Evolutionary conservation across 2,329 filamentous ascomycete genomes (phyloP).

Genomic region (Arthrobotrys sinensis): DNA sequence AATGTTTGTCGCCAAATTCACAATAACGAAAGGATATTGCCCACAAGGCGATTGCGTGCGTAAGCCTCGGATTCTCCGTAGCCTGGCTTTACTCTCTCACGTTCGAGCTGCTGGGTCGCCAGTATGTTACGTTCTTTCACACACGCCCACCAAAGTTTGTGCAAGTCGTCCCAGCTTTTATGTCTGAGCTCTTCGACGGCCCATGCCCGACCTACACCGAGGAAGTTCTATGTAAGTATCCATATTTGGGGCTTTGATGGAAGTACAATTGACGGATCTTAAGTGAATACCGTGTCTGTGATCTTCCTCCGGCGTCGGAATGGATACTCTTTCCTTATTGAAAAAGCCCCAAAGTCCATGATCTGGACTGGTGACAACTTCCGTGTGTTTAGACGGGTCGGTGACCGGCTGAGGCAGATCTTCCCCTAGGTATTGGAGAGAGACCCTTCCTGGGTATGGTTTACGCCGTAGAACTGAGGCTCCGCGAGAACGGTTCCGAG

Average conservation of each 20-base stretch:
- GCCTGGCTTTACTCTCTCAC: constrained; percentile 77
- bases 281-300: constrained; percentile 74
- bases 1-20: background rate
- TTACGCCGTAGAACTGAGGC: constrained; percentile 50
- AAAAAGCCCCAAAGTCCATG: constrained; percentile 98
- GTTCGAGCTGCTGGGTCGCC: constrained; percentile 81
- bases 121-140: constrained; percentile 91
- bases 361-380: constrained; percentile 76
- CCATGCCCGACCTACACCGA: constrained; percentile 79
- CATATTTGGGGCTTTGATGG: background rate
- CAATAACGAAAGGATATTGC: background rate
- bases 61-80: constrained; percentile 81
- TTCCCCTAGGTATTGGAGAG: constrained; percentile 66
- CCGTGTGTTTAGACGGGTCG: constrained; percentile 73
- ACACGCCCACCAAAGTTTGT: constrained; percentile 94
- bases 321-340: constrained; percentile 76
- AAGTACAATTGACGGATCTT: background rate
- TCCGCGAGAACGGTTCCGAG: constrained; percentile 50
- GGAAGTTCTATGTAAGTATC: background rate
- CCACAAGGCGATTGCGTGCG: constrained; percentile 72
- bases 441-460: constrained; percentile 52
- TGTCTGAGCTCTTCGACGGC: constrained; percentile 84
- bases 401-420: constrained; percentile 80
- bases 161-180: constrained; percentile 95
- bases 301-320: constrained; percentile 81